Base-by-base conservation (phyloP, 2,329 filamentous ascomycete genomes). In the Metarhizium rileyi region DNA sequence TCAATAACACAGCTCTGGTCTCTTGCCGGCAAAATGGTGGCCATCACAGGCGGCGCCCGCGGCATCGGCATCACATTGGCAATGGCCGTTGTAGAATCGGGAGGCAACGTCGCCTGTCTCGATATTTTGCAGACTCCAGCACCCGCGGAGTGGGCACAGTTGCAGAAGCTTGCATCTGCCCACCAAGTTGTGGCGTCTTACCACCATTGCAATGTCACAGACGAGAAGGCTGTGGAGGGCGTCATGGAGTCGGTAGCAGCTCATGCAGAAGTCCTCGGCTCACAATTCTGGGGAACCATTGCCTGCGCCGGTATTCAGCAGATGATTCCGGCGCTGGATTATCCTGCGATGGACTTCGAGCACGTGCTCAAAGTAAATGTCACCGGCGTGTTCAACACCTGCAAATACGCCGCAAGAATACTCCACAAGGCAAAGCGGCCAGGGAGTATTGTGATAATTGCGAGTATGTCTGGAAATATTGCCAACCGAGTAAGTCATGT, bases 351-450 rank as follows among this genome's bases (percentile, higher is more conserved):
- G 61, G 86, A 88, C 63, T 81, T 81, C 63, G 81, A 90, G 63
- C 78, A 82, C 66, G 87, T 95, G 73, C 76, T 95, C 66, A 79
- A 86, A 59, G 84, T 91, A 61, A 94, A 96, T 68, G 76, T 95
- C 58, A 93, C 83, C n/a, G 90, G 90, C 12, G 82, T 78, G 26
- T 87, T 89, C 69, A 81, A 90, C 77, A 94, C 88, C 55, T 88
- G 89, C 25, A 87, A 91, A 72, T 88, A 88, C 20, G 87, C 88
- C n/a, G 90, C 90, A 30, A 77, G 83, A 49, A 85, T 93, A 64
- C 82, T 87, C 76, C 70, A 81, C 22, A 73, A 75, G 46, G 71
- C 78, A 26, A 74, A 78, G 50, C 72, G 69, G 25, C 68, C 71
- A 5, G 82, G 83, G 0, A 84, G 79, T 61, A 77, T 87, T 52